Evolutionary conservation across 2,329 filamentous ascomycete genomes (phyloP).

Genomic region (Scopulariopsis brevicaulis): DNA sequence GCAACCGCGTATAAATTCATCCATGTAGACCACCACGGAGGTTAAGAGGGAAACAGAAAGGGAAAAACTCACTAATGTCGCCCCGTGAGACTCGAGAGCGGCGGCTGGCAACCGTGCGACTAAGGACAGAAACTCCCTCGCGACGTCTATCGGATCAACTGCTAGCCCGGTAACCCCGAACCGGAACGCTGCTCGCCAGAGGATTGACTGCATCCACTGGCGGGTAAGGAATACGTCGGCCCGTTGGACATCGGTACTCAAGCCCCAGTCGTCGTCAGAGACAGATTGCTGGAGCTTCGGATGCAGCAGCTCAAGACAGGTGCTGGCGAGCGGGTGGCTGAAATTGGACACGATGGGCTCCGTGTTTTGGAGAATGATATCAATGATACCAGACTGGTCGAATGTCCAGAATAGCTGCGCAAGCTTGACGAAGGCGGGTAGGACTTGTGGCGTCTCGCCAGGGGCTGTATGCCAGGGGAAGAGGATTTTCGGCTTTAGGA

Average conservation of each 20-base stretch:
- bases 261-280: conserved; percentile 20
- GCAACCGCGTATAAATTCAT: background rate
- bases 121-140: conserved; percentile 29
- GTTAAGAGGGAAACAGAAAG: background rate
- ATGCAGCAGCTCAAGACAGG: conserved; percentile 26
- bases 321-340: background rate
- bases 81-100: conserved; percentile 36
- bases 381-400: conserved; percentile 35
- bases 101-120: conserved; percentile 29
- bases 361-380: conserved; percentile 25
- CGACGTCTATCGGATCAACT: conserved; percentile 28
- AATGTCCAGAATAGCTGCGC: conserved; percentile 37
- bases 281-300: conserved; percentile 27
- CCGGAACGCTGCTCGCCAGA: conserved; percentile 29
- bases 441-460: conserved; percentile 28
- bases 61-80: conserved; percentile 21
- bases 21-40: background rate
- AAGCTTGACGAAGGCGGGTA: conserved; percentile 36
- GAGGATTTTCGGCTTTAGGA: conserved; percentile 28
- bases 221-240: conserved; percentile 36
- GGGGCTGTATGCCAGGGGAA: conserved; percentile 17
- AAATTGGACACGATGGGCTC: conserved; percentile 14
- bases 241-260: conserved; percentile 33
- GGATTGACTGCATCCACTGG: conserved; percentile 37
- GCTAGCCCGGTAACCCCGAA: conserved; percentile 17